Conservation (phyloP, 2,329 filamentous ascomycete species). For the Fusarium brachygibbosum region DNA sequence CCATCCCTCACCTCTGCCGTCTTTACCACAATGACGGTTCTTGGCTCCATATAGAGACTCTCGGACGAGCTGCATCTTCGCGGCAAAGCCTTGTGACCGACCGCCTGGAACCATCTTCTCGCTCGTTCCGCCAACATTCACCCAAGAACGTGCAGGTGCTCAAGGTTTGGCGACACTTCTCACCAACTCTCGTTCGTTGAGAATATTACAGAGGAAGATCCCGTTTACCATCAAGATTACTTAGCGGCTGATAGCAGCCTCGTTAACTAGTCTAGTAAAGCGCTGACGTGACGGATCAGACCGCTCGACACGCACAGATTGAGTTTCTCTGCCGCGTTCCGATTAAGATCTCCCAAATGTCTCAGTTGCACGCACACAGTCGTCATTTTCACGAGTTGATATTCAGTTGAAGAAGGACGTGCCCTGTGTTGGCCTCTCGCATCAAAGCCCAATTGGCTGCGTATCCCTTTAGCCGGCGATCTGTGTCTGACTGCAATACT, state of each 20-base stretch:
- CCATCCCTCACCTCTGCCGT: slow-evolving; percentile 12
- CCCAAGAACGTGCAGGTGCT: background rate
- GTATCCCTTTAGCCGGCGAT: slow-evolving; percentile 1
- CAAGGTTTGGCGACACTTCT: too few relatives aligned
- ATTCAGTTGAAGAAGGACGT: slow-evolving; percentile 4
- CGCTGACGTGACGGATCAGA: slow-evolving; percentile 1
- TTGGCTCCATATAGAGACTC: background rate
- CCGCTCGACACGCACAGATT: background rate
- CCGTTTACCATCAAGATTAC: background rate
- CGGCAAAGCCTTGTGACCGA: slow-evolving; percentile 15
- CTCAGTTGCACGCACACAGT: slow-evolving; percentile 8
- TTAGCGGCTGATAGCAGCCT: background rate
- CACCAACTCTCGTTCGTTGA: background rate
- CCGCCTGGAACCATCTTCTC: background rate
- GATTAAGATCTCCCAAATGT: slow-evolving; percentile 11
- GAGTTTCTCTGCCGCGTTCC: background rate
- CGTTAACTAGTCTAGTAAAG: background rate
- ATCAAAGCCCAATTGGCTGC: slow-evolving; percentile 20
- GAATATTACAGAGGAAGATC: background rate
- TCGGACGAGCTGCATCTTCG: slow-evolving; percentile 2
- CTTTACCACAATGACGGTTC: slow-evolving; percentile 13
- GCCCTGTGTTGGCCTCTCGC: slow-evolving; percentile 13
- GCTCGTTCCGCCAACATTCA: background rate
- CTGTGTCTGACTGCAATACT: slow-evolving; percentile 2
- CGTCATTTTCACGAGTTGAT: background rate